Evolutionary conservation across 108 stramenopile genomes (phyloP), one percentile per base, ranked within the genome.

Genomic region (Cyclotella choctawhatcheeana): DNA sequence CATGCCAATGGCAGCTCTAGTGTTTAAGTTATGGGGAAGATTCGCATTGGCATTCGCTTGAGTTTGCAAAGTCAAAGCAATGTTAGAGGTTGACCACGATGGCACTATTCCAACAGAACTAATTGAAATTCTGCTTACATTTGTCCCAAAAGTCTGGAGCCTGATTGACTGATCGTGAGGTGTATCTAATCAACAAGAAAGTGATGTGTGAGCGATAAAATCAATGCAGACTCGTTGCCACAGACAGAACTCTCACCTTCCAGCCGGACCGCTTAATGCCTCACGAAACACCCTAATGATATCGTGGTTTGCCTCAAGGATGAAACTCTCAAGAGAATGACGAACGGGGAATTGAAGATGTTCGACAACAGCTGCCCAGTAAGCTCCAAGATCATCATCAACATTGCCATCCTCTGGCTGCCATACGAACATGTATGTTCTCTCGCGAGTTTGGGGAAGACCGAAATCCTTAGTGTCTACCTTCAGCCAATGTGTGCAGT

Each of bases 341-440:
- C 75, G 82, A 4, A 93, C 81, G 12, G 87, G 88, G 1, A 82
- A 74, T 58, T 87, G 63, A 12, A 93, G 73, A 74, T 82, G 70
- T 29, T 77, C 53, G 22, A 93, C 71, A 50, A 93, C 81, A 21
- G 76, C 77, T 48, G 85, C 59, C 70, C 78, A 88, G 66, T 92
- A 92, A 14, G 74, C 74, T 18, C 92, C 92, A 37, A 93, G 79
- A 69, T 93, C 85, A 32, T 86, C 85, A 17, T 79, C 61, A 20
- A 72, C 75, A 69, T 86, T 69, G 24, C 24, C 37, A 24, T 76
- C 67, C 24, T 67, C 74, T 1, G 74, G 74, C 47, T 76, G 64
- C 87, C 89, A 93, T 26, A 90, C 85, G 69, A 86, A 87, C 69
- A 93, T 81, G 63, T 93, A 93, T 40, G 65, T 81, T 70, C 92